A percentile compares a stretch with the other conserved stretches of the same genome.
Conservation (phyloP, 352 stramenopile species). For the Phytophthora meadii region DNA sequence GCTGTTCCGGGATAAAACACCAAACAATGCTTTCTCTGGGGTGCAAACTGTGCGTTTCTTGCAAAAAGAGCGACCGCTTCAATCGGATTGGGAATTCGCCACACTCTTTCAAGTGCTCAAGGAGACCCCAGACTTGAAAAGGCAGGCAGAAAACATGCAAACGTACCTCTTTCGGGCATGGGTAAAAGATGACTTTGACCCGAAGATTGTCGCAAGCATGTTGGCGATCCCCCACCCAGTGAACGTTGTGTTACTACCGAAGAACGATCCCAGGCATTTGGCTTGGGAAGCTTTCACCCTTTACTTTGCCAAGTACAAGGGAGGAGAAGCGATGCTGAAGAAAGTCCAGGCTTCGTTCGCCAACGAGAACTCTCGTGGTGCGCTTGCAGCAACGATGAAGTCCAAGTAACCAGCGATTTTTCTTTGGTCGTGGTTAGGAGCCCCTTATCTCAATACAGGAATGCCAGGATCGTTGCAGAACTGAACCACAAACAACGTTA, state of each 20-base stretch:
- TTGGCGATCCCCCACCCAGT: background rate
- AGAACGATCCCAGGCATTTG: background rate
- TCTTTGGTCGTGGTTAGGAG: too few relatives aligned
- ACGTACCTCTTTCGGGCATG: background rate
- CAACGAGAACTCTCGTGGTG: background rate
- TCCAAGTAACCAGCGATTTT: too few relatives aligned
- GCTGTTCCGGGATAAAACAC: background rate
- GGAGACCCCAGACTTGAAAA: background rate
- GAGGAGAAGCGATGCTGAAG: background rate
- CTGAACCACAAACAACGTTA: too few relatives aligned
- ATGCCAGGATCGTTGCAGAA: too few relatives aligned
- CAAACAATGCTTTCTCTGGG: background rate
- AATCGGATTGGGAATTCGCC: background rate
- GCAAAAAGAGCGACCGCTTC: background rate
- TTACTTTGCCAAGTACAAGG: too few relatives aligned
- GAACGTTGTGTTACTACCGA: background rate
- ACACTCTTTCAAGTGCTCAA: conserved; percentile 1
- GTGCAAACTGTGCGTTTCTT: background rate
- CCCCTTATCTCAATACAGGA: too few relatives aligned
- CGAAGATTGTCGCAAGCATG: background rate
- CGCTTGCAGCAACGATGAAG: conserved; percentile 1
- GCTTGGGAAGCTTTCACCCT: background rate
- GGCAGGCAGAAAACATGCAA: conserved; percentile 5
- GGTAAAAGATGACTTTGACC: too few relatives aligned
- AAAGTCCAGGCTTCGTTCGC: conserved; percentile 1